These are phyloP conservation scores for Kwoniella shivajii DNA, from an alignment of 1,284 basidiomycete genomes.

Conservation along the genomic window DNA sequence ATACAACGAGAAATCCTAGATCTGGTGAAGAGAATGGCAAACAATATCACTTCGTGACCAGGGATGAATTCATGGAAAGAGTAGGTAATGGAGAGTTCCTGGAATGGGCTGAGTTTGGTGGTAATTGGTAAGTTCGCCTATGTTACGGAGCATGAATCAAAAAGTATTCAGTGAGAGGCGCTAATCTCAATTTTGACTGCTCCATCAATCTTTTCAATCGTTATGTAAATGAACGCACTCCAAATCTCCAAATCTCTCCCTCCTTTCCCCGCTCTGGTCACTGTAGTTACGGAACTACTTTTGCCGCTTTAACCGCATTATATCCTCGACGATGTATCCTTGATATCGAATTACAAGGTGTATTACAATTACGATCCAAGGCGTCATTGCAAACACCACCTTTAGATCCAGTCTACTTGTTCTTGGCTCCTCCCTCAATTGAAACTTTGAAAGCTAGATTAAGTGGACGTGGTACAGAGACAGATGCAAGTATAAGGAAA, in stretches of 20 bases:
- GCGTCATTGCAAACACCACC: conserved; percentile 58
- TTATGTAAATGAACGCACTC: too few relatives aligned
- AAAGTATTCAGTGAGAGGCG: too few relatives aligned
- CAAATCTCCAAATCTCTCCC: too few relatives aligned
- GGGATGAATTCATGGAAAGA: conserved; percentile 58
- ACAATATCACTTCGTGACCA: conserved; percentile 51
- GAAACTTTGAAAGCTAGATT: conserved; percentile 69
- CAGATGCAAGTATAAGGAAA: conserved; percentile 69
- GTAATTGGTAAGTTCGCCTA: conserved; percentile 66
- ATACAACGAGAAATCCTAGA: conserved; percentile 77
- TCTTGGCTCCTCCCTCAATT: conserved; percentile 87
- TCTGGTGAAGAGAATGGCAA: conserved; percentile 13
- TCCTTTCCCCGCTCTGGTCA: too few relatives aligned
- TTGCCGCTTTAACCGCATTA: conserved; percentile 64
- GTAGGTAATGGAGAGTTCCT: conserved; percentile 61
- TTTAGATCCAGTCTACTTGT: conserved; percentile 85
- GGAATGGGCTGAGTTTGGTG: conserved; percentile 76
- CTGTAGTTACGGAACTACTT: conserved; percentile 83
- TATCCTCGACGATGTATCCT: conserved; percentile 77
- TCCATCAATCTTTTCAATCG: too few relatives aligned
- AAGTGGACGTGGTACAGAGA: conserved; percentile 81
- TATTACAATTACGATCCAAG: conserved; percentile 79
- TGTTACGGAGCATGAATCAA: too few relatives aligned
- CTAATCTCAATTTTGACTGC: too few relatives aligned
- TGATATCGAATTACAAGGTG: conserved; percentile 97